A percentile compares a stretch with the other conserved stretches of the same genome.
phyloP scores from a whole-genome alignment of 2,329 filamentous ascomycete genomes.

The Xylariaceae sp. region DNA sequence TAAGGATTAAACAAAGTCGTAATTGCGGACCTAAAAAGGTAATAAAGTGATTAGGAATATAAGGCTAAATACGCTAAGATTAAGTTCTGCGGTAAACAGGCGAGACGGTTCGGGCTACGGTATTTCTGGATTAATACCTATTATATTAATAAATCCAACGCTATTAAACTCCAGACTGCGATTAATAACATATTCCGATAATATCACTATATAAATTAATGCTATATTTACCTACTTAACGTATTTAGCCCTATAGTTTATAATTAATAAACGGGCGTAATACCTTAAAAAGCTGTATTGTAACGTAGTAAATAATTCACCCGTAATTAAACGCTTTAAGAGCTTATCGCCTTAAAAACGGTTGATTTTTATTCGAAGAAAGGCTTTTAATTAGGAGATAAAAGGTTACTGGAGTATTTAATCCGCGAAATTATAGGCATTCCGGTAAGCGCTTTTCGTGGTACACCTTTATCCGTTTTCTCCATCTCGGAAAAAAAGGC shows the following conservation, averaged over 20 bases:
- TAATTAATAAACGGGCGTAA: no score
- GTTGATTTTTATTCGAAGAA: conserved; percentile 5
- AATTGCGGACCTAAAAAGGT: not conserved
- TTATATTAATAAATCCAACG: conserved; percentile 2
- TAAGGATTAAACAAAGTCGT: not conserved
- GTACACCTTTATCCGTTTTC: conserved; percentile 4
- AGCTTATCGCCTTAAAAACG: not conserved
- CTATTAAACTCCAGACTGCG: not conserved
- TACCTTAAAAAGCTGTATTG: not conserved
- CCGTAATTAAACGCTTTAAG: not conserved
- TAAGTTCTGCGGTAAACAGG: conserved; percentile 1
- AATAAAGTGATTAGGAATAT: not conserved
- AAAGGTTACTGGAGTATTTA: conserved; percentile 4
- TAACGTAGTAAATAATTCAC: not conserved
- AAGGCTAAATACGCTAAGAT: not conserved
- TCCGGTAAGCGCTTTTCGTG: conserved; percentile 2
- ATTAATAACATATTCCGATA: conserved; percentile 1
- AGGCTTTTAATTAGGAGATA: conserved; percentile 5
- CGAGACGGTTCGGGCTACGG: not conserved
- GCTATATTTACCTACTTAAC: not conserved
- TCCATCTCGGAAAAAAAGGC: conserved; percentile 6
- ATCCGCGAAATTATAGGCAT: conserved; percentile 8
- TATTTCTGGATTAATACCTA: conserved; percentile 2
- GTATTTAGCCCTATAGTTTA: not conserved
- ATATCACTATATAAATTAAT: not conserved